Percentiles rank a stretch among this genome's conserved stretches.
Conservation (phyloP, 2,329 filamentous ascomycete species). For the Stenocarpella maydis region DNA sequence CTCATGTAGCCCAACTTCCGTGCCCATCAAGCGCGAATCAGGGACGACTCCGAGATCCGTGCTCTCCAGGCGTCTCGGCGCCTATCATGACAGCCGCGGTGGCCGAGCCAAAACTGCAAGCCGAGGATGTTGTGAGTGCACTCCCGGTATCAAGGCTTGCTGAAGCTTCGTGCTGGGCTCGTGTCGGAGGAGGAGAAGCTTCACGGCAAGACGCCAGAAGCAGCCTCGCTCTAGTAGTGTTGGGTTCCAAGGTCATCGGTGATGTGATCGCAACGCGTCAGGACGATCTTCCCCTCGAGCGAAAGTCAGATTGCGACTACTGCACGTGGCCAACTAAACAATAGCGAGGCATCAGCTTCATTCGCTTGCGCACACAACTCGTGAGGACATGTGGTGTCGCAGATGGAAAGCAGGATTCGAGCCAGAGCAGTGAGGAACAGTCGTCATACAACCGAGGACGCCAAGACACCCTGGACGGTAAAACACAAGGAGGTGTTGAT, state of each 20-base stretch:
- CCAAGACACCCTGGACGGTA: background rate
- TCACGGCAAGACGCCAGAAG: background rate
- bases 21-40: constrained; percentile 28
- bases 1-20: constrained; percentile 18
- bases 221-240: background rate
- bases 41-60: constrained; percentile 5
- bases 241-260: background rate
- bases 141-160: background rate
- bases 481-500: background rate
- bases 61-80: constrained; percentile 22
- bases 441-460: background rate
- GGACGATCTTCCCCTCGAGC: background rate
- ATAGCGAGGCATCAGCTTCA: background rate
- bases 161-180: background rate
- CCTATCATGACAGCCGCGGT: constrained; percentile 6
- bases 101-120: constrained; percentile 10
- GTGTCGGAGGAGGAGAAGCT: constrained; percentile 16
- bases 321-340: constrained; percentile 16
- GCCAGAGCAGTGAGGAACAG: background rate
- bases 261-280: constrained; percentile 1
- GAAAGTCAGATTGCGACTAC: constrained; percentile 20
- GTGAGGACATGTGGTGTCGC: constrained; percentile 7
- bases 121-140: background rate
- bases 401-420: background rate
- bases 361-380: constrained; percentile 16